These are phyloP conservation scores for Penicillium atrosanguineum DNA, from an alignment of 495 filamentous ascomycete genomes.

Conservation along the genomic window DNA sequence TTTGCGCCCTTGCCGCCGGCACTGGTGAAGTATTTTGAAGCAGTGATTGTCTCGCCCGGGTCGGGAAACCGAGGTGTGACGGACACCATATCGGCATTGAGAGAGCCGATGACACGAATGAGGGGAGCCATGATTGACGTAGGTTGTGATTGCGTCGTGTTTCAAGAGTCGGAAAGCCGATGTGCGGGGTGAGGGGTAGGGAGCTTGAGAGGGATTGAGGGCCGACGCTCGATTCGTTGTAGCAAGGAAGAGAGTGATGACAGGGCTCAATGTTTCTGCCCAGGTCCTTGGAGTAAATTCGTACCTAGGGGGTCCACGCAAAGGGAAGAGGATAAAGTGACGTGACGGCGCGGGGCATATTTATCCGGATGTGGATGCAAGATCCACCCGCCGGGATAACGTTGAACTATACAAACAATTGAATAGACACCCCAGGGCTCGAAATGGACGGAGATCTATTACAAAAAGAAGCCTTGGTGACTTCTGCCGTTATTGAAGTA, in stretches of 20 bases:
- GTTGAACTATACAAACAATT: too few species aligned
- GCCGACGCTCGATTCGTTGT: neutral
- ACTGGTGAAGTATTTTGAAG: slow-evolving; percentile 72
- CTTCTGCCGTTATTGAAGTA: too few species aligned
- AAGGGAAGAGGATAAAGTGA: too few species aligned
- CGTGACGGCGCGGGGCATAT: too few species aligned
- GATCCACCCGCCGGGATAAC: too few species aligned
- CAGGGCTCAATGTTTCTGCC: neutral
- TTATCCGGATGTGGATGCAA: too few species aligned
- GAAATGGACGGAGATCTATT: too few species aligned
- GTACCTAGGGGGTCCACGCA: neutral
- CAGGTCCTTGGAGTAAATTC: too few species aligned
- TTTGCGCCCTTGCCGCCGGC: slow-evolving; percentile 95
- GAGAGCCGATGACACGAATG: slow-evolving; percentile 83
- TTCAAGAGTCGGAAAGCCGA: neutral
- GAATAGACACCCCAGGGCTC: too few species aligned
- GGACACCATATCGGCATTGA: slow-evolving; percentile 90
- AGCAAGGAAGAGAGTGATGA: neutral
- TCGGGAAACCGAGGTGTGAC: slow-evolving; percentile 78
- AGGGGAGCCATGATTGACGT: slow-evolving; percentile 40
- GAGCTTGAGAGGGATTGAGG: neutral
- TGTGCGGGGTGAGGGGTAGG: neutral
- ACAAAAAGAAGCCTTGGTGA: too few species aligned
- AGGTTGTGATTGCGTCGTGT: neutral
- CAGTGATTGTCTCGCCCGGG: slow-evolving; percentile 83